These are phyloP conservation scores for Neoboletus magnificus DNA, from an alignment of 768 basidiomycete species.

Conservation along the genomic window DNA sequence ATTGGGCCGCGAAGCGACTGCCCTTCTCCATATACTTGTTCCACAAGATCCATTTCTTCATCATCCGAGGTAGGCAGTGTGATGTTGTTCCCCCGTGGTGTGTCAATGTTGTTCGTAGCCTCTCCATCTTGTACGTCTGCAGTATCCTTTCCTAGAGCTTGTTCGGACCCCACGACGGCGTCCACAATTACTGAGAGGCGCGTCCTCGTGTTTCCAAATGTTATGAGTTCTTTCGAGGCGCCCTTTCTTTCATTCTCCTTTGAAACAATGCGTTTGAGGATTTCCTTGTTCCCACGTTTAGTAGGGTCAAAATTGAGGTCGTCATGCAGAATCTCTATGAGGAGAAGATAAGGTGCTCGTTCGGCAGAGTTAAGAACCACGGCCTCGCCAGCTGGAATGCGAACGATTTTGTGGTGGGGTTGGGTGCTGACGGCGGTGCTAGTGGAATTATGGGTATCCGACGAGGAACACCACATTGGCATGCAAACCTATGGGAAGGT, in stretches of 20 bases:
- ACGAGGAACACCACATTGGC: constrained; percentile 83
- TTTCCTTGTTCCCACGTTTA: constrained; percentile 80
- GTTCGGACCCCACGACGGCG: constrained; percentile 28
- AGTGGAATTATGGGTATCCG: constrained; percentile 48
- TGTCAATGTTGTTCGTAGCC: constrained; percentile 6
- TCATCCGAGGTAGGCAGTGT: constrained; percentile 41
- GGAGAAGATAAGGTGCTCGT: constrained; percentile 87
- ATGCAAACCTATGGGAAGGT: constrained; percentile 62
- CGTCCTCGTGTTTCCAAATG: constrained; percentile 34
- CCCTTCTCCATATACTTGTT: constrained; percentile 86
- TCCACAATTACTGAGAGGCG: constrained; percentile 20
- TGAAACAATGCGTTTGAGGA: constrained; percentile 70
- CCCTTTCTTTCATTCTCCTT: constrained; percentile 64
- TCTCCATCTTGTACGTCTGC: constrained; percentile 23
- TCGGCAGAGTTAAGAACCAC: constrained; percentile 98
- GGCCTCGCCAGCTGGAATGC: constrained; percentile 96
- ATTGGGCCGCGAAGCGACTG: constrained; percentile 68
- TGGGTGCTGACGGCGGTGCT: constrained; percentile 36
- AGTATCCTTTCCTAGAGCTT: constrained; percentile 30
- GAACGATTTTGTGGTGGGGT: constrained; percentile 91
- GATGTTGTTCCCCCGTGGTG: constrained; percentile 22
- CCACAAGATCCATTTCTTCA: constrained; percentile 95
- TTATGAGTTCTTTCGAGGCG: constrained; percentile 52
- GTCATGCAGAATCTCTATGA: constrained; percentile 85
- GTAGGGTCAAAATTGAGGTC: constrained; percentile 92